Evolutionary conservation across 768 basidiomycete genomes (phyloP).

Genomic region (Podaxis mareebaensis): DNA sequence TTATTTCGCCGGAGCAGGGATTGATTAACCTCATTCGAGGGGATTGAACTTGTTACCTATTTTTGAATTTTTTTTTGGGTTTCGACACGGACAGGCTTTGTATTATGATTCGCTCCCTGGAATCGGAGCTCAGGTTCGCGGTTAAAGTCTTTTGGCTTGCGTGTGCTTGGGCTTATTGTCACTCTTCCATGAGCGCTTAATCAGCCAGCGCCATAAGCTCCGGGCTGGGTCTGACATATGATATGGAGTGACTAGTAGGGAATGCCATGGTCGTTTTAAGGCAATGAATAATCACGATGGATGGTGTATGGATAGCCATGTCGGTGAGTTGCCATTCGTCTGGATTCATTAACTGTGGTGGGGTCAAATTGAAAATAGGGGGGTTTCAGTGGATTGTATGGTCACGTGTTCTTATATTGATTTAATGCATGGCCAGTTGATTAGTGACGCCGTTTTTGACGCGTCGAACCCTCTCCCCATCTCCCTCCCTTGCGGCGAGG

Average conservation of each 20-base stretch:
- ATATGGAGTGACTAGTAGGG: too few species aligned
- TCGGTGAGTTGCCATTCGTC: too few species aligned
- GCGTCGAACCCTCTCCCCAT: neutral
- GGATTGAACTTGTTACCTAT: neutral
- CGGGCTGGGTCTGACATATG: too few species aligned
- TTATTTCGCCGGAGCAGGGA: conserved; percentile 48
- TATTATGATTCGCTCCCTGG: neutral
- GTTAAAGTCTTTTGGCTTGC: too few species aligned
- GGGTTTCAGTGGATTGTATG: neutral
- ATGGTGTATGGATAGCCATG: too few species aligned
- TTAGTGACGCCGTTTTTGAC: conserved; percentile 1
- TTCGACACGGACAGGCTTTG: neutral
- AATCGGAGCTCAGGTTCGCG: too few species aligned
- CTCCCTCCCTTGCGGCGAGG: neutral
- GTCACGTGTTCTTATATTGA: conserved; percentile 10
- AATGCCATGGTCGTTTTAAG: too few species aligned
- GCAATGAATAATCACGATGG: too few species aligned
- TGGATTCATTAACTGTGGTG: neutral
- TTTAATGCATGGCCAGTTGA: neutral
- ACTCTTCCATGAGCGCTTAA: too few species aligned
- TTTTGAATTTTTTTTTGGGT: neutral
- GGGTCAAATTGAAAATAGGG: neutral
- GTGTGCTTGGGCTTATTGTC: too few species aligned
- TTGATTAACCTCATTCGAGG: conserved; percentile 36
- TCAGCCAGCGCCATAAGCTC: too few species aligned